Conservation (phyloP, 306 rosid genomes). For the Corylus heterophylla region DNA sequence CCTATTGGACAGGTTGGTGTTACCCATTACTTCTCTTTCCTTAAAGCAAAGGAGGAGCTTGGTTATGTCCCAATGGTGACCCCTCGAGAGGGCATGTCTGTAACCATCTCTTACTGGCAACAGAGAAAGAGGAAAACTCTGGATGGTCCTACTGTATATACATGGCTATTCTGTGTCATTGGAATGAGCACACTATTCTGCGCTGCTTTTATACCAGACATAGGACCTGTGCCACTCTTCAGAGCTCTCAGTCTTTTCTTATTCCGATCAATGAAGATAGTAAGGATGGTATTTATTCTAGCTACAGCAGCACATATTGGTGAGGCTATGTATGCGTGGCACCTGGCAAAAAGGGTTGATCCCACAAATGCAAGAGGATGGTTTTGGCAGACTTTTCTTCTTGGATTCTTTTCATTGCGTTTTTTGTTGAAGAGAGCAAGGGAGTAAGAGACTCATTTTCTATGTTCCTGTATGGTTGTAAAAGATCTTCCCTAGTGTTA, state of each 20-base stretch:
- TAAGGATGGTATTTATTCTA: slow-evolving; percentile 47
- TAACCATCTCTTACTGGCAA: slow-evolving; percentile 86
- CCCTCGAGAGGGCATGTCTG: slow-evolving; percentile 81
- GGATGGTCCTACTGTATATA: slow-evolving; percentile 77
- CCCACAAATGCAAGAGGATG: slow-evolving; percentile 71
- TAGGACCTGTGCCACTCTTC: slow-evolving; percentile 57
- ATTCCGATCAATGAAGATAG: slow-evolving; percentile 60
- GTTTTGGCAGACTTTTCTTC: slow-evolving; percentile 85
- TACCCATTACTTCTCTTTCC: slow-evolving; percentile 77
- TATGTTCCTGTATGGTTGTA: background rate
- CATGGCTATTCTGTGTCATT: slow-evolving; percentile 61
- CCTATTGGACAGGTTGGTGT: slow-evolving; percentile 72
- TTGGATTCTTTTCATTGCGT: slow-evolving; percentile 78
- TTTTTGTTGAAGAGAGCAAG: slow-evolving; percentile 61
- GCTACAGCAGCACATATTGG: slow-evolving; percentile 42
- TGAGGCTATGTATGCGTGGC: slow-evolving; percentile 77
- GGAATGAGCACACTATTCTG: slow-evolving; percentile 65
- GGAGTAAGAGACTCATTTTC: slow-evolving; percentile 12
- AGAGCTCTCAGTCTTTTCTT: slow-evolving; percentile 53
- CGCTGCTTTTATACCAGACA: slow-evolving; percentile 73
- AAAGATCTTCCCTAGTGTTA: background rate
- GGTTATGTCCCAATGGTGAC: slow-evolving; percentile 77
- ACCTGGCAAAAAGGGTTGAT: slow-evolving; percentile 73
- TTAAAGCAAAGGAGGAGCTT: slow-evolving; percentile 87
- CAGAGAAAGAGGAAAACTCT: slow-evolving; percentile 57